Percentiles rank a stretch among this genome's conserved stretches.
Conservation (phyloP, 495 filamentous ascomycete species). For the Penicillium maclennaniae region DNA sequence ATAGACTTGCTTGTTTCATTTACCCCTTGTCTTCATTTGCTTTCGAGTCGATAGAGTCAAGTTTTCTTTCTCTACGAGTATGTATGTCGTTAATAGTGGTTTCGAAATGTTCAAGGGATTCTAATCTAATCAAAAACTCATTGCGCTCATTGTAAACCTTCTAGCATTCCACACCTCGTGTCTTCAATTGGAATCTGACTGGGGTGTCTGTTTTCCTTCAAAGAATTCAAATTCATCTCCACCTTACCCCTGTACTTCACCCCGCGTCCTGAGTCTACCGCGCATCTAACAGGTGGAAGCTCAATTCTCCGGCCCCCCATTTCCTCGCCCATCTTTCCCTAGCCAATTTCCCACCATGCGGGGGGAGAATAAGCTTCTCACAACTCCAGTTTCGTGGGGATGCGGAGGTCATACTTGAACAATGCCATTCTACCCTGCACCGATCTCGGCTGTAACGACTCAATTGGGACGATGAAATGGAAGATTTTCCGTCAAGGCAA, state of each 20-base stretch:
- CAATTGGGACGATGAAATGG: neutral
- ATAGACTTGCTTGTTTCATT: conserved; percentile 44
- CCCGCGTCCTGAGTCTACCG: neutral
- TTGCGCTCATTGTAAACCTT: conserved; percentile 1
- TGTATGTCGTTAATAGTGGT: conserved; percentile 52
- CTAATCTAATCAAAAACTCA: conserved; percentile 16
- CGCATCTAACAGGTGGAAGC: conserved; percentile 21
- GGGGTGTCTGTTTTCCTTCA: too few species aligned
- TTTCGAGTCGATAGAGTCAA: conserved; percentile 37
- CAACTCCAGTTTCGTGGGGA: conserved; percentile 4
- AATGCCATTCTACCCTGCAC: neutral
- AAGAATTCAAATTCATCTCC: neutral
- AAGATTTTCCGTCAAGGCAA: conserved; percentile 15
- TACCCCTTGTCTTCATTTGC: conserved; percentile 32
- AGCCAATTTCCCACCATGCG: conserved; percentile 18
- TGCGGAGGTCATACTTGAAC: conserved; percentile 10
- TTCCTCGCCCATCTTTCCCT: conserved; percentile 2
- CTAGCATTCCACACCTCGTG: neutral
- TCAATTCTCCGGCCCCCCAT: conserved; percentile 18
- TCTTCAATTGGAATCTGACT: neutral
- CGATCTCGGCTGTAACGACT: conserved; percentile 1
- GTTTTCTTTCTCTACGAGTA: conserved; percentile 45
- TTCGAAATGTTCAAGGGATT: conserved; percentile 41
- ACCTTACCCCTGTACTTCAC: neutral
- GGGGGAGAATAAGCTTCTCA: conserved; percentile 21